Evolutionary conservation across 768 basidiomycete genomes (phyloP), one percentile per base, ranked within the genome.

Genomic region (Collybia nuda): DNA sequence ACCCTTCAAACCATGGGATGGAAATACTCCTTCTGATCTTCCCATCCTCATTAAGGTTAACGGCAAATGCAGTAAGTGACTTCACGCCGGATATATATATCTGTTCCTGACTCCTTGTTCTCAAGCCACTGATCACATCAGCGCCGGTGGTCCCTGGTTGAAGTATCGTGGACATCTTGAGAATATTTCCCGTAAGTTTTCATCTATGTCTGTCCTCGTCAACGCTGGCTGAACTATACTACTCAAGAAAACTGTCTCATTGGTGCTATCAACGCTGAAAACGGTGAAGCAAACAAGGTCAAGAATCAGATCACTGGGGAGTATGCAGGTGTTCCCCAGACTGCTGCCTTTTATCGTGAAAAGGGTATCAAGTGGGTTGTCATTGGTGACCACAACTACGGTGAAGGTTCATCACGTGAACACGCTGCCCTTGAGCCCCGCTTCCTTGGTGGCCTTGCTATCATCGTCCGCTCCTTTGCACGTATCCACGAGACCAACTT

Each of bases 161-260:
- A 98, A 98, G 76, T 98, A 95, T 80, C 93, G 96, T 78, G 96
- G 96, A 55, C 96, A 98, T 72, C 86, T 98, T 64, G 82, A 97
- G 70, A 98, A 98, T 80, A 98, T 97, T 67, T 97, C 95, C 26
- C 91, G 90, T 90, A 55, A 55, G 85, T 79, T 2, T 12, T 9
- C 26, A 17, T 47, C 5, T 42, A 7, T 32, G 0, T 42, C 19
- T 28, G 11, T 35, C 9, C 5, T 35, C 24, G 21, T 22, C 9
- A 15, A 18, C 6, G 38, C 29, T 53, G 26, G 45, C n/a, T 50
- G 56, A 26, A 54, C 43, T 47, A 57, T 17, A 50, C 21, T 7
- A 37, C 1, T 47, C 23, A 2, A 91, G 88, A 98, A 71, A 98
- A 98, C 80, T 96, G 93, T 76, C 73, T 98, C 67, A 98, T 98